Conservation (phyloP, 805 yeast species). For the Metschnikowia arizonensis region DNA sequence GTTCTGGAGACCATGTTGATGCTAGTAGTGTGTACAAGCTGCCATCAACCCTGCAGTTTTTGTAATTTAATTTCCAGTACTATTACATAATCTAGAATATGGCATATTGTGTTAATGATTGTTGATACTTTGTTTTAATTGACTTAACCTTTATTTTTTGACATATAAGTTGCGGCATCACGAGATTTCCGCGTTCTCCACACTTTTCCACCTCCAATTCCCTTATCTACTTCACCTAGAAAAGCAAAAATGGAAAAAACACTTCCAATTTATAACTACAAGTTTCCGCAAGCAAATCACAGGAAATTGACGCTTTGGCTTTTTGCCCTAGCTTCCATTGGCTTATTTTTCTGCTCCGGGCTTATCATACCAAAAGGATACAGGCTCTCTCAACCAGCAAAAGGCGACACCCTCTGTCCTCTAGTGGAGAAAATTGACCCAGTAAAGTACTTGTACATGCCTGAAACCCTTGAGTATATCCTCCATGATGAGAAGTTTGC, state of each 20-base stretch:
- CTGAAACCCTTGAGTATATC: conserved; percentile 22
- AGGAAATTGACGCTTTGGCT: neutral
- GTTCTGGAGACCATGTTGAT: too few species aligned
- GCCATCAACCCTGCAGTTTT: too few species aligned
- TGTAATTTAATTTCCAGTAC: too few species aligned
- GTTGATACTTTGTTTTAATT: neutral
- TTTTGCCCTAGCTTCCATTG: neutral
- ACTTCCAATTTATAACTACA: neutral
- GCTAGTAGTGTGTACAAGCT: too few species aligned
- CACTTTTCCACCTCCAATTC: neutral
- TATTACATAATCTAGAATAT: too few species aligned
- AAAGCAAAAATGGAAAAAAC: conserved; percentile 1
- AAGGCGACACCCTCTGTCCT: conserved; percentile 36
- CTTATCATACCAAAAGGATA: neutral
- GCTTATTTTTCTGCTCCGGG: neutral
- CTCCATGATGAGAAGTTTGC: conserved; percentile 26
- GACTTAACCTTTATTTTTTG: neutral
- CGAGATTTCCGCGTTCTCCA: conserved; percentile 2
- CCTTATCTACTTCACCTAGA: neutral
- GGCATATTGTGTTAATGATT: too few species aligned
- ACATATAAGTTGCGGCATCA: neutral
- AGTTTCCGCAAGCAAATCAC: too few species aligned
- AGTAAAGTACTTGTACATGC: conserved; percentile 18
- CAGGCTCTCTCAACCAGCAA: neutral
- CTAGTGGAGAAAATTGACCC: conserved; percentile 32